These are phyloP conservation scores for Ophiostoma angusticollis DNA, from an alignment of 2,329 filamentous ascomycete genomes.

Conservation along the genomic window DNA sequence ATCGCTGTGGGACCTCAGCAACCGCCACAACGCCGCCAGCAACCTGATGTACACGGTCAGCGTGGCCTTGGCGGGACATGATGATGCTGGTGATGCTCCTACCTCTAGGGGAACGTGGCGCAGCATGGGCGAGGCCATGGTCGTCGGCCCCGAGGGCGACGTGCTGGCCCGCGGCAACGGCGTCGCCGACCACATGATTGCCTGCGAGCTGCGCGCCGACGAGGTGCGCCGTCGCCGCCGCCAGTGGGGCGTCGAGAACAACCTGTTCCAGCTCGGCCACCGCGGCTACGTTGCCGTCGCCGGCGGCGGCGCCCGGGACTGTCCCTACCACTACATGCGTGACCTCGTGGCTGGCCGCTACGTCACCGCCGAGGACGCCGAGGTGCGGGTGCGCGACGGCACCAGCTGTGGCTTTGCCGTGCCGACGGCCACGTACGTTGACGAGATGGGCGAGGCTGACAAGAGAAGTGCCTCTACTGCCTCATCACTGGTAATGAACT, in stretches of 20 bases:
- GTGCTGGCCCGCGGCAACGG: conserved; percentile 7
- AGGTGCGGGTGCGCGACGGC: conserved; percentile 2
- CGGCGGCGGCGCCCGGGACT: conserved; percentile 3
- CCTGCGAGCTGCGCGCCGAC: conserved; percentile 3
- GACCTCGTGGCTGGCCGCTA: conserved; percentile 2
- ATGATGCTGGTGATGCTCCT: too few relatives aligned
- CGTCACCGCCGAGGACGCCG: conserved; percentile 1
- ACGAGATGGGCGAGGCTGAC: too few relatives aligned
- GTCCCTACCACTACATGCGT: conserved; percentile 6
- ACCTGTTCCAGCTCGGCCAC: conserved; percentile 7
- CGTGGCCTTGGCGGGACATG: conserved; percentile 5
- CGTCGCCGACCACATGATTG: conserved; percentile 4
- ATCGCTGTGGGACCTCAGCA: conserved; percentile 5
- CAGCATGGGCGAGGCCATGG: conserved; percentile 8
- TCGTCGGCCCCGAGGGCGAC: conserved; percentile 5
- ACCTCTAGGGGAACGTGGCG: too few relatives aligned
- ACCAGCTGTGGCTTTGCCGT: background rate
- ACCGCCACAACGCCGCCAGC: conserved; percentile 3
- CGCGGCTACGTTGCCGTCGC: conserved; percentile 4
- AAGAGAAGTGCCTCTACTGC: too few relatives aligned
- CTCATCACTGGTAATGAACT: too few relatives aligned
- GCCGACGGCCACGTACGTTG: background rate
- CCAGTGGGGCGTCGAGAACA: conserved; percentile 8
- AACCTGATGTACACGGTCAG: conserved; percentile 8
- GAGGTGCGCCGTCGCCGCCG: conserved; percentile 4